A percentile compares a stretch with the other conserved stretches of the same genome.
phyloP scores from a whole-genome alignment of 2,329 filamentous ascomycete species.

The Colletotrichum sp. region DNA sequence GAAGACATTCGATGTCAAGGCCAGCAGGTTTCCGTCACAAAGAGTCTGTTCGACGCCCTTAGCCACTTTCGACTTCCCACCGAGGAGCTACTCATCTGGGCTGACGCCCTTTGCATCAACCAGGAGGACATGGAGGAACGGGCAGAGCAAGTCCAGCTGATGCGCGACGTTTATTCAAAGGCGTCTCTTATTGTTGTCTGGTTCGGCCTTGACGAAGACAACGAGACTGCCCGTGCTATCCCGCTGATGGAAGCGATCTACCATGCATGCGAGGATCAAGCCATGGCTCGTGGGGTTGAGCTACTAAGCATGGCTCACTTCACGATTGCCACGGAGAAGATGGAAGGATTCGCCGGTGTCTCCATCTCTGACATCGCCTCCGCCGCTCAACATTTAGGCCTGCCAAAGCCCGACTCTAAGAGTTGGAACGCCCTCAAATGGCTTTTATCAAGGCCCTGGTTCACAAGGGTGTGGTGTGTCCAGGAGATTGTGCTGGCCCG shows the following conservation, averaged over 20 bases:
- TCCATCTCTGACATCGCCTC: neutral
- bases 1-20: neutral
- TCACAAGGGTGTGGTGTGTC: conserved; percentile 5
- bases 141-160: conserved; percentile 21
- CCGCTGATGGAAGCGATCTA: neutral
- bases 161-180: conserved; percentile 18
- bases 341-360: neutral
- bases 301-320: neutral
- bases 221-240: neutral
- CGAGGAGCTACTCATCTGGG: conserved; percentile 18
- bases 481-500: neutral
- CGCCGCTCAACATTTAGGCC: neutral
- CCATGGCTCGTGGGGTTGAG: neutral
- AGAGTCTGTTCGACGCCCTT: conserved; percentile 23
- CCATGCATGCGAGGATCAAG: neutral
- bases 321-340: neutral
- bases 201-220: neutral
- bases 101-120: conserved; percentile 25
- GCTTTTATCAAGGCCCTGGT: neutral
- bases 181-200: conserved; percentile 16
- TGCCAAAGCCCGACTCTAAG: neutral
- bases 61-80: conserved; percentile 12
- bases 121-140: conserved; percentile 20
- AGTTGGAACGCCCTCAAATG: neutral
- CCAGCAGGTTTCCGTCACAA: conserved; percentile 1